Percentiles rank a stretch among this genome's conserved stretches.
Evolutionary conservation across 2,329 filamentous ascomycete species (phyloP).

Genomic region (Fusarium sp.): DNA sequence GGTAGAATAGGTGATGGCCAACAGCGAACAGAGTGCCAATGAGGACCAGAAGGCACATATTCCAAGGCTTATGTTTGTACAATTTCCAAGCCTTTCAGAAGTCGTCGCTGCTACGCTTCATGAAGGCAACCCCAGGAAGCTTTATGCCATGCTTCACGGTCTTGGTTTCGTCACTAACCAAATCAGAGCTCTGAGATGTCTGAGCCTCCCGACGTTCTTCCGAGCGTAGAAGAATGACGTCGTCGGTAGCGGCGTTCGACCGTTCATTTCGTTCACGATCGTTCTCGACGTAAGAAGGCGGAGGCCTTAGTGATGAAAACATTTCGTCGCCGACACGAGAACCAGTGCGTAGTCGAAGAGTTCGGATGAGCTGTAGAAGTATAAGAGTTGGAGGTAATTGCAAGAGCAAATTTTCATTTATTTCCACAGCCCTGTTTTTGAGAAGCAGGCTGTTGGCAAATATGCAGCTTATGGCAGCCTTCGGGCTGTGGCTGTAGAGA

Average conservation of each 20-base stretch:
- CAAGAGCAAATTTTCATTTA: rapidly evolving
- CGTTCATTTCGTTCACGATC: rapidly evolving
- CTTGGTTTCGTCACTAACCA: rapidly evolving
- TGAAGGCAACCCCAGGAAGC: rapidly evolving
- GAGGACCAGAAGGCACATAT: rapidly evolving
- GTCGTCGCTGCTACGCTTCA: not conserved
- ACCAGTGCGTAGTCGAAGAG: too few species aligned
- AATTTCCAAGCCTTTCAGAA: not conserved
- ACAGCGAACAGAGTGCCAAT: not conserved
- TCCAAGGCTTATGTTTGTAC: not conserved
- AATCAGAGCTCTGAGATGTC: rapidly evolving
- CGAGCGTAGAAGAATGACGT: not conserved
- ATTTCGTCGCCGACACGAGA: not conserved
- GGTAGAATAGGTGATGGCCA: not conserved
- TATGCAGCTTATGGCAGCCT: not conserved
- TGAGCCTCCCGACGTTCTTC: not conserved
- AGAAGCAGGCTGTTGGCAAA: not conserved
- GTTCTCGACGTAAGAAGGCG: not conserved
- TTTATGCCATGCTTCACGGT: rapidly evolving
- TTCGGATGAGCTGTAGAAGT: rapidly evolving
- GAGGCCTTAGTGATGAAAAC: rapidly evolving
- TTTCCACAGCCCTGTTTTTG: not conserved
- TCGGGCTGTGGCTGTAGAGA: not conserved
- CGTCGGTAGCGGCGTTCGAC: not conserved
- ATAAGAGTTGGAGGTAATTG: rapidly evolving